A percentile compares a stretch with the other conserved stretches of the same genome.
These are phyloP conservation scores for Scytalidium sp. DNA, from an alignment of 2,329 filamentous ascomycete genomes.

Conservation along the genomic window DNA sequence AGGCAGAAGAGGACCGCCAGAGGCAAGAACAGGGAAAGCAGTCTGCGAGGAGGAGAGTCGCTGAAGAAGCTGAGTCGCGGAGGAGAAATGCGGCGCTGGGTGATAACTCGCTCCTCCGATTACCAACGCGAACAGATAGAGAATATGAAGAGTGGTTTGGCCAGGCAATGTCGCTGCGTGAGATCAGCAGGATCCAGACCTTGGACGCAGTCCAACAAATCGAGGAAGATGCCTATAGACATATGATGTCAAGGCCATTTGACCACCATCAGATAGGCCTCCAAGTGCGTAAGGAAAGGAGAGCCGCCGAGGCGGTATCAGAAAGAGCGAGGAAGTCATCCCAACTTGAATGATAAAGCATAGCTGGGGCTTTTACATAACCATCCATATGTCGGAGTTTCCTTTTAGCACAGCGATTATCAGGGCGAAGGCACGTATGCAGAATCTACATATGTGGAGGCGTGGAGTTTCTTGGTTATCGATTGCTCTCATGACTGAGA, in stretches of 20 bases:
- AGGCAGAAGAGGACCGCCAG: background rate
- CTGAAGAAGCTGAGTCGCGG: background rate
- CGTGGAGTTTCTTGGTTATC: too few relatives aligned
- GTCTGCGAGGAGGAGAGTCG: background rate
- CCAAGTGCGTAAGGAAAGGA: background rate
- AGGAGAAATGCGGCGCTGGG: background rate
- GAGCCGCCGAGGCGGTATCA: background rate
- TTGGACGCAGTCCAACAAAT: background rate
- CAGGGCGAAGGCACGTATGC: too few relatives aligned
- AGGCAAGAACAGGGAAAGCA: background rate
- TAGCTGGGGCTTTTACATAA: too few relatives aligned
- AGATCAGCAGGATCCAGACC: background rate
- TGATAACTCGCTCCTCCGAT: background rate
- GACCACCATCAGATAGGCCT: background rate
- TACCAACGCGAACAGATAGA: background rate
- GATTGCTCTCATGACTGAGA: background rate
- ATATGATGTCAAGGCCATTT: background rate
- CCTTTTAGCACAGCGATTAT: too few relatives aligned
- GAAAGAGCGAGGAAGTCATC: background rate
- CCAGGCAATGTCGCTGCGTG: background rate
- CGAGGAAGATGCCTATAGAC: background rate
- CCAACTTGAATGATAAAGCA: too few relatives aligned
- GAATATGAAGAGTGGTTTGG: background rate
- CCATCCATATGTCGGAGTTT: too few relatives aligned
- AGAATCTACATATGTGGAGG: too few relatives aligned